Base-by-base conservation (phyloP, 495 filamentous ascomycete species). In the Daldinia decipiens region DNA sequence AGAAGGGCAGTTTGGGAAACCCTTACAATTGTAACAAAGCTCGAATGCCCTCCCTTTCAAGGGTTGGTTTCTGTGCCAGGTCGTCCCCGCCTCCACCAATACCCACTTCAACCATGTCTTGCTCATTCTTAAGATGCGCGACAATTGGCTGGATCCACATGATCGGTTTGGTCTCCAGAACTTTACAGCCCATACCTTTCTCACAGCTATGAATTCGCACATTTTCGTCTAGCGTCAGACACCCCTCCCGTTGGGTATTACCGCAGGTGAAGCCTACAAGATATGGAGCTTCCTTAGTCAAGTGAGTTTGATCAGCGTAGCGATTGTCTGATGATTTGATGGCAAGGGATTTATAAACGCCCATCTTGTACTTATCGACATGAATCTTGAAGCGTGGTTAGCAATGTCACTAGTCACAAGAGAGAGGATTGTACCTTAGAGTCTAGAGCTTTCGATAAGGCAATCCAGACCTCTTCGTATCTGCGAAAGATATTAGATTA, bases 201-300 rank as follows among this genome's bases (percentile, higher is more conserved):
- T 95, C 94, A 67, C 95, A 98, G 73, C 93, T 95, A 78, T 98
- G 94, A 26, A 98, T 82, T n/a, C 90, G 87, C n/a, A 86, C 87
- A 17, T 78, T 78, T 13, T 86, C 76, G 34, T 92, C 81, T 2
- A 77, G 76, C 5, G 92, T 97, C 39, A 98, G 79, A 74, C 89
- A 92, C 5, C 93, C 93, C 2, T 79, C 65, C n/a, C 91, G 84
- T 24, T 80, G 74, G 19, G 77, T 84, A 66, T 97, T 97, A 24
- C 92, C 94, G 60, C 90, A 88, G 51, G 87, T 83, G 73, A 91
- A 97, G 0, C 94, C 95, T 31, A 87, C 88, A 24, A 98, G 83
- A 11, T 84, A 87, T 1, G 91, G 81, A 0, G 87, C 89, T 74
- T 93, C 90, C 12, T 79, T 78, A 8, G 83, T 75, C 11, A 85